Base-by-base conservation (phyloP, 192 early-diverging fungal genomes). In the Coemansia asiatica region DNA sequence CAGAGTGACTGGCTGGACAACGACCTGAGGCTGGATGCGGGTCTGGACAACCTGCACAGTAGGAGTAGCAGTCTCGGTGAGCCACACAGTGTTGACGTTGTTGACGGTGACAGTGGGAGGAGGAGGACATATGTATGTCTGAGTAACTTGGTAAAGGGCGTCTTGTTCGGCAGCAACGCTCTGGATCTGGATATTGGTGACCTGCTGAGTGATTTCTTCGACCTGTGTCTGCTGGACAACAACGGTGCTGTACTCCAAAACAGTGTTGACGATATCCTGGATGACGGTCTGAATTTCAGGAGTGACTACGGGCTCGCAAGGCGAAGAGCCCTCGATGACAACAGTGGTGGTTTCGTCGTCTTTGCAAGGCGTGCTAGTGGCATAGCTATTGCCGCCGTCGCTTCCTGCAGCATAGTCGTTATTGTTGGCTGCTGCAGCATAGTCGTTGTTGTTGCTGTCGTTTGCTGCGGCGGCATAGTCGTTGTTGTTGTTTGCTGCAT, bases 11-110 rank as follows among this genome's bases (percentile, higher is more conserved):
- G 65, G 72, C 72, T 81, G 78, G 44, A 75, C 72, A 26, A 81
- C 69, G 23, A 81, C 69, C 66, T 81, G 78, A 0, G 72, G 78
- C 69, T 75, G 68, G 22, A 72, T 35, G 22, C 68, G 69, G 6
- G 78, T 81, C 60, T 75, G 66, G 36, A 75, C 63, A 7, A 81
- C 72, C 63, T 81, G 78, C 36, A 81, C 62, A 2, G 78, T 81
- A 16, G 78, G 78, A 12, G 78, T 81, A 7, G 58, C 72, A 1
- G 78, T 81, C 63, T 75, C 78, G 1, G 72, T 72, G 46, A 75
- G 15, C 78, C 78, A 81, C 31, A 81, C 60, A 1, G 66, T 72
- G 60, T 81, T 75, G 60, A 81, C 63, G 46, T 75, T 66, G 69
- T 75, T 63, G 19, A 81, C 72, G 0, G 78, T 75, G 18, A 71